Evolutionary conservation across 164 flowering plant species (phyloP), one percentile per base, ranked within the genome.

Genomic region (Kalanchoe fedtschenkoi): DNA sequence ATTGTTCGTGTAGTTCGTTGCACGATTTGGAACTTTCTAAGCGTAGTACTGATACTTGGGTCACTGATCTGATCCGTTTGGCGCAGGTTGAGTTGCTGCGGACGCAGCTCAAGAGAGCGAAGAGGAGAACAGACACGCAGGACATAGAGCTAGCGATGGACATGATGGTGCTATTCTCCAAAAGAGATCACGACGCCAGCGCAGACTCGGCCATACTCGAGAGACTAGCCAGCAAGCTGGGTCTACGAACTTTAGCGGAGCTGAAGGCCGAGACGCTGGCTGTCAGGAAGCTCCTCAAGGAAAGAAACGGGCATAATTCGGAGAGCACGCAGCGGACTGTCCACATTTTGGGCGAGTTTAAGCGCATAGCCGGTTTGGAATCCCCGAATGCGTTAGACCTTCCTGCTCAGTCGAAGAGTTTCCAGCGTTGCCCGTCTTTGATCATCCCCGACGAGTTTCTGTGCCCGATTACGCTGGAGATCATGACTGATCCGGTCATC

Each of bases 111-210:
- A 77, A 51, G 70, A 74, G 91, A 71, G 85, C 84, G n/a, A 88
- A 74, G 72, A 68, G 75, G 56, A 65, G 93, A 38, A 80, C 85
- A 1, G 97, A 90, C 43, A 83, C 86, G 28, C 89, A 83, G 58
- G 97, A 88, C 47, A 84, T 88, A 30, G 95, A 88, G 68, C 83
- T 88, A 26, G 86, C 89, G n/a, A 85, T 90, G 90, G 97, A 90
- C 60, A 65, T 84, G 80, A 81, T 90, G 86, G 87, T 84, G 55
- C 80, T 82, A 0, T 78, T 84, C 58, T 80, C 85, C 4, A 75
- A 80, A 61, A 62, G 75, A 2, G 77, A 84, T 63, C 56, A 51
- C 32, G 90, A 76, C 11, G 65, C 83, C 19, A 87, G 81, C 69
- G 84, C 88, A n/a, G 92, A 86, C 56, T 78, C 71, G 38, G 92